A percentile compares a stretch with the other conserved stretches of the same genome.
Evolutionary conservation across 1,139 yeast species (phyloP).

Genomic region (Barnettozyma hawaiiensis): DNA sequence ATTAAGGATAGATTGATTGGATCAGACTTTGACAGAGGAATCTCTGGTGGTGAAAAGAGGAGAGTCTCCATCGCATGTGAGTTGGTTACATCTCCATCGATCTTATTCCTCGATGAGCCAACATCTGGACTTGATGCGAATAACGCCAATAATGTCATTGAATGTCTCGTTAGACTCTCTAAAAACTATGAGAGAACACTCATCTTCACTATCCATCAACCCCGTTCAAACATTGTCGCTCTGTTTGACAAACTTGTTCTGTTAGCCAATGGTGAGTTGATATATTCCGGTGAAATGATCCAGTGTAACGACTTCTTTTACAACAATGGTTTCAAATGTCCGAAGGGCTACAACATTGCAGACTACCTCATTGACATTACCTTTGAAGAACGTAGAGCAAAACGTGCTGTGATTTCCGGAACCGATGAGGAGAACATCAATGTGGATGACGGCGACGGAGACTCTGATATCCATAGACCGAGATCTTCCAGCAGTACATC

Average conservation of each 20-base stretch:
- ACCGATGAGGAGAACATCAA: slow-evolving; percentile 24
- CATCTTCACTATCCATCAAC: slow-evolving; percentile 92
- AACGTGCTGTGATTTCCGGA: slow-evolving; percentile 18
- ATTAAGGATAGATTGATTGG: slow-evolving; percentile 88
- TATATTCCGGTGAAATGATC: slow-evolving; percentile 80
- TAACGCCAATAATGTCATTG: slow-evolving; percentile 88
- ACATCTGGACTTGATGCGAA: slow-evolving; percentile 93
- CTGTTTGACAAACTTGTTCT: slow-evolving; percentile 77
- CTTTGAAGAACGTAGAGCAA: slow-evolving; percentile 35
- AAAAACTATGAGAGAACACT: slow-evolving; percentile 79
- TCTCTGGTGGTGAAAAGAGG: slow-evolving; percentile 91
- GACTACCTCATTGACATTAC: slow-evolving; percentile 90
- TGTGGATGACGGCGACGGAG: slow-evolving; percentile 26
- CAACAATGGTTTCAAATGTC: slow-evolving; percentile 75
- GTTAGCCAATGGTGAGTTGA: slow-evolving; percentile 77
- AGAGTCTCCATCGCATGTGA: slow-evolving; percentile 90
- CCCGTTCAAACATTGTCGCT: slow-evolving; percentile 93
- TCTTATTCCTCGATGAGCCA: slow-evolving; percentile 80
- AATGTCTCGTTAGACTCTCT: slow-evolving; percentile 74
- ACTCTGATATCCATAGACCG: slow-evolving; percentile 33
- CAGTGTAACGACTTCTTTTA: slow-evolving; percentile 69
- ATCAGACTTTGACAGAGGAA: slow-evolving; percentile 83
- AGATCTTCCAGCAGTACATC: slow-evolving; percentile 32
- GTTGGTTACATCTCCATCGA: slow-evolving; percentile 78
- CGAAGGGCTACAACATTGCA: slow-evolving; percentile 86